A percentile compares a stretch with the other conserved stretches of the same genome.
phyloP scores from a whole-genome alignment of 139 green algal species.

The Volvox reticuliferus region DNA sequence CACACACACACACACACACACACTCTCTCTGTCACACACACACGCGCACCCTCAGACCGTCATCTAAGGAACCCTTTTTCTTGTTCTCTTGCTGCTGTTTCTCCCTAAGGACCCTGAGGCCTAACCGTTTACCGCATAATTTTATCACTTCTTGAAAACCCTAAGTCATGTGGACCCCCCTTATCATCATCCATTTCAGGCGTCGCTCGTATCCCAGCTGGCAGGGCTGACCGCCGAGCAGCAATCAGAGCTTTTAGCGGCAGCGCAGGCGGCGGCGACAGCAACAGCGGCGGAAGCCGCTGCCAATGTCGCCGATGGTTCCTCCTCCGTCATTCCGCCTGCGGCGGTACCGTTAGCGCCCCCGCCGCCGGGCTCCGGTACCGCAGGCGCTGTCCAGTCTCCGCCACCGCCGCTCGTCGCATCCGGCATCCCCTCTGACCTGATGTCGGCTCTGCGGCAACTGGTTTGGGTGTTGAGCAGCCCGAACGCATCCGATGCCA shows the following conservation, averaged over 20 bases:
- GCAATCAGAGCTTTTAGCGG: not conserved
- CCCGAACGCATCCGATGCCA: not conserved
- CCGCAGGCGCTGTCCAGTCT: not conserved
- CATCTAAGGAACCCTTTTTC: no score
- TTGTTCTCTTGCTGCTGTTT: no score
- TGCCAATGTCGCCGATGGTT: not conserved
- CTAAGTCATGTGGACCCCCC: no score
- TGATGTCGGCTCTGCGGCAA: not conserved
- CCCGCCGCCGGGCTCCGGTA: not conserved
- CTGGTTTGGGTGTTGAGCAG: not conserved
- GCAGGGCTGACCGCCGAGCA: not conserved
- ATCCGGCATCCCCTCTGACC: not conserved
- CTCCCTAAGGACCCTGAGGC: no score
- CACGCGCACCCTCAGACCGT: no score
- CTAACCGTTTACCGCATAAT: no score
- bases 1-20: no score
- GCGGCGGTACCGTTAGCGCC: not conserved
- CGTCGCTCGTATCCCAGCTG: not conserved
- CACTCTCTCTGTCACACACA: no score
- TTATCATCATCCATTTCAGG: not conserved
- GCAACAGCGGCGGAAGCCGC: not conserved
- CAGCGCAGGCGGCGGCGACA: not conserved
- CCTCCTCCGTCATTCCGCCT: not conserved
- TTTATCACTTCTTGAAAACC: no score
- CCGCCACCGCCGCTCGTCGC: no score